phyloP scores from a whole-genome alignment of 2,329 filamentous ascomycete species.

The Pseudomassariella vexata region DNA sequence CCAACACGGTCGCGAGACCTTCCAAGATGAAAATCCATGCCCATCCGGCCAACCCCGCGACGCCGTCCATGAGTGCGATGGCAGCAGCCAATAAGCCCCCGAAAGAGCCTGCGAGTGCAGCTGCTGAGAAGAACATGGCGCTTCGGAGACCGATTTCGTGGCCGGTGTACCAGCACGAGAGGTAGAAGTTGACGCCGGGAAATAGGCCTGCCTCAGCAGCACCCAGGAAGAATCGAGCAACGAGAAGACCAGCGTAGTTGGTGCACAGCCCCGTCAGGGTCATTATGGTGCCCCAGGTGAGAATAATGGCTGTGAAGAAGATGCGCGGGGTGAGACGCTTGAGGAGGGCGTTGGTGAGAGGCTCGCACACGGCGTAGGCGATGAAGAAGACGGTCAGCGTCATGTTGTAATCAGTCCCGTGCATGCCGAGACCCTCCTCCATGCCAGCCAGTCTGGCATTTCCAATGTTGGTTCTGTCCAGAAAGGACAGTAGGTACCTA shows the following conservation, averaged over 20 bases:
- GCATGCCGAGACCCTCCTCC: conserved; percentile 22
- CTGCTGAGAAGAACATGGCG: conserved; percentile 29
- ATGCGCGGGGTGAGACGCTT: conserved; percentile 32
- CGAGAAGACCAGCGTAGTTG: conserved; percentile 32
- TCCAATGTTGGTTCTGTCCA: conserved; percentile 45
- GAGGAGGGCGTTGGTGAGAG: conserved; percentile 34
- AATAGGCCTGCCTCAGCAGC: conserved; percentile 24
- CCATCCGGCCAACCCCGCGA: conserved; percentile 36
- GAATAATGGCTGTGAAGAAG: conserved; percentile 33
- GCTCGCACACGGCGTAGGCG: conserved; percentile 23
- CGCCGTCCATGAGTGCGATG: conserved; percentile 40
- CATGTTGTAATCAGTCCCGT: conserved; percentile 24
- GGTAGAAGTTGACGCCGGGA: conserved; percentile 25
- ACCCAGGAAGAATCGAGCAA: conserved; percentile 33
- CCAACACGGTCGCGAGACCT: conserved; percentile 37
- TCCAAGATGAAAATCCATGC: conserved; percentile 51
- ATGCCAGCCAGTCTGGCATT: conserved; percentile 32
- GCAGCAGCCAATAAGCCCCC: conserved; percentile 37
- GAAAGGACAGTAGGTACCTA: conserved; percentile 46
- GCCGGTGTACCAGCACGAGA: conserved; percentile 26
- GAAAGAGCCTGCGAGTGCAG: conserved; percentile 34
- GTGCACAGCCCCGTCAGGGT: conserved; percentile 29
- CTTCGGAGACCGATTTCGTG: conserved; percentile 23
- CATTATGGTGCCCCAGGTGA: conserved; percentile 32
- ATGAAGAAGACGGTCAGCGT: conserved; percentile 23